Evolutionary conservation across 1,284 basidiomycete genomes (phyloP).

Genomic region (Ustilago vetiveriae): DNA sequence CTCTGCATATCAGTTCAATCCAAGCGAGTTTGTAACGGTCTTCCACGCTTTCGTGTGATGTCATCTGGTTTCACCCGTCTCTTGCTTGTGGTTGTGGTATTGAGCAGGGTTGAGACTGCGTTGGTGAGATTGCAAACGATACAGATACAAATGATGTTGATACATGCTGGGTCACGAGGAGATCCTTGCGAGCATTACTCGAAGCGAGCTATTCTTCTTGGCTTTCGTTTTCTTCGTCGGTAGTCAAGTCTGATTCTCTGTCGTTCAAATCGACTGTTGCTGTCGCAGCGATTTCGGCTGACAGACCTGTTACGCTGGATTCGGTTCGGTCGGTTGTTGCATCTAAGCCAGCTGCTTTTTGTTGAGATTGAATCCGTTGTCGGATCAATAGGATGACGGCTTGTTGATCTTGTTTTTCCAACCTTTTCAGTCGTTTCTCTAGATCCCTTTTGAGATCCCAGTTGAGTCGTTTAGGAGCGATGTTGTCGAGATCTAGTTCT

Average conservation of each 20-base stretch:
- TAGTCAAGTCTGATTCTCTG: slow-evolving; percentile 3
- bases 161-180: background rate
- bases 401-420: slow-evolving; percentile 90
- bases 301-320: slow-evolving; percentile 13
- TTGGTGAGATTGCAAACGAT: background rate
- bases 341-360: slow-evolving; percentile 27
- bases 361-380: slow-evolving; percentile 66
- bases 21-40: too few species aligned
- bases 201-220: slow-evolving; percentile 3
- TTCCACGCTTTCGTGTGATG: too few species aligned
- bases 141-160: slow-evolving; percentile 14
- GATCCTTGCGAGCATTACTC: background rate
- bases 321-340: slow-evolving; percentile 14
- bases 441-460: slow-evolving; percentile 97
- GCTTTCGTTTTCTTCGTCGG: background rate
- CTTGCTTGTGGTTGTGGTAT: too few species aligned
- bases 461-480: slow-evolving; percentile 93
- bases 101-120: too few species aligned
- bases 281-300: slow-evolving; percentile 40
- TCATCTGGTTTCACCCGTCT: too few species aligned
- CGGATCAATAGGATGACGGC: slow-evolving; percentile 91
- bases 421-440: slow-evolving; percentile 84
- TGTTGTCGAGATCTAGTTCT: slow-evolving; percentile 93
- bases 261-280: slow-evolving; percentile 22
- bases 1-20: background rate